Conservation (phyloP, 2,329 filamentous ascomycete species). For the Phoma sp. region DNA sequence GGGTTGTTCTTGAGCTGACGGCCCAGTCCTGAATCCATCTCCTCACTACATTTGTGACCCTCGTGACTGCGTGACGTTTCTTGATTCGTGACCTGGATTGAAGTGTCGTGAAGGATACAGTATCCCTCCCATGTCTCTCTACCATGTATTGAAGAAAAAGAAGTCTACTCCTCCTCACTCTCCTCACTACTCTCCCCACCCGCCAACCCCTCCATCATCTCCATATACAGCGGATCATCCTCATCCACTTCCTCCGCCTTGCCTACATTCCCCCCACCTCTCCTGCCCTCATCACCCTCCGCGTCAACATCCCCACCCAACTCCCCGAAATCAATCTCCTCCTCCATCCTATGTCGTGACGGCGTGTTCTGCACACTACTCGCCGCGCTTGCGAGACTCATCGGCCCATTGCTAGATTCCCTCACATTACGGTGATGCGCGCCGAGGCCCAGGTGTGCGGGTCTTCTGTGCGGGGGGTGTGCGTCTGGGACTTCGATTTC, state of each 20-base stretch:
- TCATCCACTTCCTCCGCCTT: constrained; percentile 38
- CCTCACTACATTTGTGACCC: not conserved
- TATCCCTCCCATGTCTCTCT: no score
- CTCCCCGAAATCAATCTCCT: constrained; percentile 47
- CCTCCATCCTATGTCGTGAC: constrained; percentile 29
- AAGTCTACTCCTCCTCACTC: constrained; percentile 52
- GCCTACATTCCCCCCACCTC: constrained; percentile 4
- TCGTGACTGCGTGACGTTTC: no score
- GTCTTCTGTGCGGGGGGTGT: constrained; percentile 20
- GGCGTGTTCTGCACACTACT: constrained; percentile 37
- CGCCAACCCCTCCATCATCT: constrained; percentile 51
- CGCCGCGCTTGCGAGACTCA: constrained; percentile 53
- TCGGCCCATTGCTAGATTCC: constrained; percentile 48
- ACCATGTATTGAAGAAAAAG: no score
- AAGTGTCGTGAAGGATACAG: no score
- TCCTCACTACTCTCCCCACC: constrained; percentile 50
- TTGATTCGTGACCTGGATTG: not conserved
- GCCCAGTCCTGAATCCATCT: constrained; percentile 58
- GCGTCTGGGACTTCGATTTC: constrained; percentile 45
- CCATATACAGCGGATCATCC: constrained; percentile 52
- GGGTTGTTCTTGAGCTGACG: constrained; percentile 85
- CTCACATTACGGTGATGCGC: constrained; percentile 34
- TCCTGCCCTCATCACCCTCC: constrained; percentile 11
- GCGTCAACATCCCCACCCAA: constrained; percentile 39
- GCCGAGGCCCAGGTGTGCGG: constrained; percentile 34